Evolutionary conservation across 2,329 filamentous ascomycete species (phyloP), one percentile per base, ranked within the genome.

Genomic region (Diaporthe humulicola): DNA sequence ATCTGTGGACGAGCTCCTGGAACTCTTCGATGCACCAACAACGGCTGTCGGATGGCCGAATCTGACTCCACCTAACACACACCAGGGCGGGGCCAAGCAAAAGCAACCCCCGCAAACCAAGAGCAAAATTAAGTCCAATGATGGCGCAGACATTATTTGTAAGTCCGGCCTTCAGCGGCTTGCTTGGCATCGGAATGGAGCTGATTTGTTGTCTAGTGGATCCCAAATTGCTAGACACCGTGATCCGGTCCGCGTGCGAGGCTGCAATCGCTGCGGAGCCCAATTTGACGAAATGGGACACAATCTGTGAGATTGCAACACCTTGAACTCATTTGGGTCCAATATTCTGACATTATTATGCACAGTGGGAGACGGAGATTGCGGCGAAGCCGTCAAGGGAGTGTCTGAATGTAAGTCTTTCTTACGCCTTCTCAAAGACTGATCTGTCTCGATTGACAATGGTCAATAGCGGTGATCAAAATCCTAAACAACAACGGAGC

Each of bases 1-100:
- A 0, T 60, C 77, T 0, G 76, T 78, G 3, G 82, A 19, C 1
- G 86, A 87, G 40, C 80, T 90, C 33, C 82, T 89, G 30, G 81
- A 83, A 1, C 80, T 90, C 2, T 82, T 90, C 2, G 87, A 89
- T 75, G 81, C 83, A 33, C 86, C 86, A 4, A 90, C 89, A 0
- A 87, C 84, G 38, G 88, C 88, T 1, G 85, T 86, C 3, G 84
- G 85, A 3, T 89, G 87, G 88, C 88, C 88, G 0, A 86, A 86
- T 42, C 67, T 76, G 45, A 73, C 74, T 4, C 15, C 71, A 22
- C 71, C 58, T 17, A 73, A 33, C 2, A 19, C 15, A 12, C 10
- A 56, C 3, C 28, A 42, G 25, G 25, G 17, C 7, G 30, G 25
- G 0, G 28, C 9, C 40, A 66, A n/a, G 5, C 25, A 66, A 9